Conservation (phyloP, 768 basidiomycete genomes). For the Tylopilus rubrobrunneus region DNA sequence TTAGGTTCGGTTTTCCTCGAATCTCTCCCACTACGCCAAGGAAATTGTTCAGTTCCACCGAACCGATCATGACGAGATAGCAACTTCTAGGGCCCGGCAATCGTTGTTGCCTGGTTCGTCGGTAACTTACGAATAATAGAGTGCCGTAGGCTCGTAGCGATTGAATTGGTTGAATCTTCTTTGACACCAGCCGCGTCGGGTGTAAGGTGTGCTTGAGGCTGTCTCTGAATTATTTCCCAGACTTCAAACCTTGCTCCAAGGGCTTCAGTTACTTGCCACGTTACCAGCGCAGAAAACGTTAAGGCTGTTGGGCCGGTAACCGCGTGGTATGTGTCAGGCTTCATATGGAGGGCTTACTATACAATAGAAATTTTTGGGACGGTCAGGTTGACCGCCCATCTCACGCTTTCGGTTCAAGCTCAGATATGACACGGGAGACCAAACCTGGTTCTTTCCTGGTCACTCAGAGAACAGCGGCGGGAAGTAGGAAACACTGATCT, state of each 20-base stretch:
- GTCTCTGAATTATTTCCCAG: constrained; percentile 1
- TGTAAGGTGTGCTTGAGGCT: constrained; percentile 20
- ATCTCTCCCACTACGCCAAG: neutral
- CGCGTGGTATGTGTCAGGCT: constrained; percentile 11
- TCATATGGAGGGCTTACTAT: constrained; percentile 1
- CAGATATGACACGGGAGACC: constrained; percentile 5
- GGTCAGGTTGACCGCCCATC: constrained; percentile 3
- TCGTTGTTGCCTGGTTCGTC: constrained; percentile 1
- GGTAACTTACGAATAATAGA: constrained; percentile 12
- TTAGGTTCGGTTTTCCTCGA: neutral
- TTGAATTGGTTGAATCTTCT: constrained; percentile 24
- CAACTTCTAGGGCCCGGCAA: constrained; percentile 4
- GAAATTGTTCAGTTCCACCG: neutral
- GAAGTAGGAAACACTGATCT: constrained; percentile 2
- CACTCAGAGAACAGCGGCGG: neutral
- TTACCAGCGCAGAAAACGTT: neutral
- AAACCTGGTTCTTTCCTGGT: neutral
- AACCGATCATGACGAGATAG: neutral
- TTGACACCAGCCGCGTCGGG: constrained; percentile 16
- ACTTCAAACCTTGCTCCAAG: constrained; percentile 21
- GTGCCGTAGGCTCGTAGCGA: constrained; percentile 18
- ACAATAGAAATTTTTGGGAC: neutral
- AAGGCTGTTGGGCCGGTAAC: neutral
- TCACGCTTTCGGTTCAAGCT: constrained; percentile 14
- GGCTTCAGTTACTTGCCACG: neutral